Evolutionary conservation across 495 filamentous ascomycete genomes (phyloP), one percentile per base, ranked within the genome.

Genomic region (Penicillium simplicissimum): DNA sequence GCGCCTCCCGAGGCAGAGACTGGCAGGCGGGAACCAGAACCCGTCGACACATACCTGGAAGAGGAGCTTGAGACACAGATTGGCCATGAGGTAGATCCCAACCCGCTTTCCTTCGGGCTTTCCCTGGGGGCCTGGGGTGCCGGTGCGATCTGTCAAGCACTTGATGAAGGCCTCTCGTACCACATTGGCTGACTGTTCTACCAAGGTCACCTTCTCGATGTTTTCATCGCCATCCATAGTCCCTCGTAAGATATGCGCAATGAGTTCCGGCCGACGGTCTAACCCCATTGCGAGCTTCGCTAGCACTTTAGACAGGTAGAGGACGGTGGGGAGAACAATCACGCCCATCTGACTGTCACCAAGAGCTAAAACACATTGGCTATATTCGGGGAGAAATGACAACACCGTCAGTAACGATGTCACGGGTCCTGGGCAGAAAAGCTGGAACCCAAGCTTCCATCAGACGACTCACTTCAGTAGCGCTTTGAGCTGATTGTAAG

Each of bases 121-220:
- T 5, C 76, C 78, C 34, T 74, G 66, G 11, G 70, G 59, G 15
- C 85, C 84, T 11, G 83, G 71, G 34, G 82, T 84, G 36, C 85
- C 84, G 9, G 85, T 89, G 23, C 92, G 86, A 67, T 97, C 93
- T 4, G 87, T 92, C 40, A 97, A 80, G 65, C 94, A 97, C 38
- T 91, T 91, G 45, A 91, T 96, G 70, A 97, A 96, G 4, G 93
- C 91, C 62, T 91, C 88, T 49, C 93, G 88, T 57, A 98, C 88
- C 47, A 91, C 86, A 64, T 97, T 93, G 17, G 91, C 92, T 1
- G 91, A 90, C 25, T 87, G 79, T 70, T 96, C 93, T 10, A 93
- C 90, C 59, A 97, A 79, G 5, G 91, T 93, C 62, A 91, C 88
- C 42, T 81, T 81, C 60, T 86, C 84, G 15, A 79, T 79, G 10